Evolutionary conservation across 179 eudicot species (phyloP).

Genomic region (Silene noctiflora): DNA sequence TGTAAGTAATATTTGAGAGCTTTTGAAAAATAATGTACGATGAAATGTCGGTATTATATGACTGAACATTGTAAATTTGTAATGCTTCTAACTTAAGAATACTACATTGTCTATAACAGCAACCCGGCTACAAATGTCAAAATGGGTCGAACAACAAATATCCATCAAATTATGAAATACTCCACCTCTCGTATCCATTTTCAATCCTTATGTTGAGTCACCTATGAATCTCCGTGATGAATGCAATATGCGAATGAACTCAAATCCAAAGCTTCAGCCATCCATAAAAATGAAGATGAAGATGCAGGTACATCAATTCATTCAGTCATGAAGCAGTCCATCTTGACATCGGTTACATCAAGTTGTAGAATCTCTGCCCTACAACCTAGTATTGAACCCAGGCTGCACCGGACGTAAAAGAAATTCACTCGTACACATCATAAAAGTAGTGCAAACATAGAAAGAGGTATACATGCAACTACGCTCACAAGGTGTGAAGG

Average conservation of each 20-base stretch:
- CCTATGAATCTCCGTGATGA: background rate
- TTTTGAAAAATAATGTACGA: too few species aligned
- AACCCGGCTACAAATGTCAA: background rate
- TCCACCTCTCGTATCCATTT: background rate
- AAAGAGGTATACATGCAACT: background rate
- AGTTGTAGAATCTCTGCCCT: slow-evolving; percentile 92
- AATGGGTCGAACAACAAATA: too few species aligned
- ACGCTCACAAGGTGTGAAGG: background rate
- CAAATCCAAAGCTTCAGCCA: background rate
- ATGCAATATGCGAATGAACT: background rate
- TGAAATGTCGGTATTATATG: too few species aligned
- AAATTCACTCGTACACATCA: background rate
- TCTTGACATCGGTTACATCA: slow-evolving; percentile 96
- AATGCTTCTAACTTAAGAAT: background rate
- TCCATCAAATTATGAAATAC: too few species aligned
- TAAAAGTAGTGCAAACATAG: background rate
- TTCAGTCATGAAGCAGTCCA: slow-evolving; percentile 59
- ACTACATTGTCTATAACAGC: background rate
- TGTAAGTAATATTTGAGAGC: too few species aligned
- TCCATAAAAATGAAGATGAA: background rate
- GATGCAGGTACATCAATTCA: background rate
- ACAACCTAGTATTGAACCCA: slow-evolving; percentile 88
- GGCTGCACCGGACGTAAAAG: slow-evolving; percentile 38
- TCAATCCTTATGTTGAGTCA: background rate
- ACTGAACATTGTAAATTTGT: too few species aligned